Evolutionary conservation across 306 rosid genomes (phyloP), one percentile per base, ranked within the genome.

Genomic region (Cajanus cajan): DNA sequence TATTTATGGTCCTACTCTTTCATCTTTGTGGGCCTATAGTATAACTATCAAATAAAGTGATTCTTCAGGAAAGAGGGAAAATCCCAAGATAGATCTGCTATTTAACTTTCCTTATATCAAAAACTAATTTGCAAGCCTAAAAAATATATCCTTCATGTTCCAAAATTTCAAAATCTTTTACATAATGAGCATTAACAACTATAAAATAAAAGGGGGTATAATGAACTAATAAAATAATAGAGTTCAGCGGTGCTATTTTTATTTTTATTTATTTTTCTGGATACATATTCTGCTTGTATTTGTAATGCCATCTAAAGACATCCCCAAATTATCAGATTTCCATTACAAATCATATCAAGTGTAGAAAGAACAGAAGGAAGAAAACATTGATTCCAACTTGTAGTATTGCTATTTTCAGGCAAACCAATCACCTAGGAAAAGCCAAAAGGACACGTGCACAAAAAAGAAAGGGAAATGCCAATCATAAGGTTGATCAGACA

Each of bases 391-490:
- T 34, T 71, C 34, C 47, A 41, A 43, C 63, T 28, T 65, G 44
- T 8, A 12, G 8, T 48, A 45, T 5, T 9, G 57, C 13, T 7
- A 3, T 47, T 59, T 22, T 43, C 15, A 57, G 37, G 52, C 71
- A 14, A 74, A 4, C 31, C 58, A 50, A 50, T 13, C 69, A 47
- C 9, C 34, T n/a, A 40, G 58, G 59, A 11, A 50, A 69, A 61
- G 25, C 40, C 73, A 40, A 50, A 78, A 70, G 68, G 55, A 70
- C 68, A 76, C 11, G 44, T 66, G 64, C 21, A 24, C 51, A 36
- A 47, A 18, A 45, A 19, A 13, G 68, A 72, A 72, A 62, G 68
- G 68, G 77, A 47, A 68, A 82, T 24, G 47, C 16, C 63, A 68
- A 58, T 44, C 57, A 69, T 54, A 73, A 61, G 64, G 22, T 8